Evolutionary conservation across 805 yeast species (phyloP), one percentile per base, ranked within the genome.

Genomic region (Isabelozyma gotoi): DNA sequence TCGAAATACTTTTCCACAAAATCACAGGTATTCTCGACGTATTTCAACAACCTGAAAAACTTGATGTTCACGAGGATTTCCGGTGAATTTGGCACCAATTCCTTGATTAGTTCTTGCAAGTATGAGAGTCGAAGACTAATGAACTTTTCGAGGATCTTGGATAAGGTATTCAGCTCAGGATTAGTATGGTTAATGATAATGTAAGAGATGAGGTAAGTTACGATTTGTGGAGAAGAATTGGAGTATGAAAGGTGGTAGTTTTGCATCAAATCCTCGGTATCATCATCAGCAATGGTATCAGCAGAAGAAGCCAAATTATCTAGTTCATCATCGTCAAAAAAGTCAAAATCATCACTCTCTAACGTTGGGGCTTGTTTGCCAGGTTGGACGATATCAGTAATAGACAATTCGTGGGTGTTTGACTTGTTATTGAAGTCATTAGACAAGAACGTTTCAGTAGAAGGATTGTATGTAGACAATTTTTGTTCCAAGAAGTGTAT

Each of bases 21-120:
- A 3, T 49, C 55, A 43, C 58, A 59, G 0, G 77, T 67, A 27
- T 60, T 62, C 49, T 71, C 74, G 21, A 66, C 45, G 38, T 49
- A 70, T 45, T 57, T 62, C 42, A 68, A 56, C 5, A 68, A 44
- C 18, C 51, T 51, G 24, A 55, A 55, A 44, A 65, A 65, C 42
- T 65, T 56, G 15, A 67, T 43, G 24, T 53, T 29, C 12, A 36
- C 19, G 10, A 29, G 45, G 34, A 38, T 21, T 15, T 39, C 40
- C n/a, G 38, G 27, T 8, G 39, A n/a, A n/a, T n/a, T 19, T 32
- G 35, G 10, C 20, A 20, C 40, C 29, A 24, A 24, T n/a, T 24
- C 29, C 10, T 20, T 17, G 21, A 29, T 17, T 4, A 45, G 15
- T 15, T 44, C 24, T 14, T 48, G 42, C 4, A 68, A 43, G 44